Evolutionary conservation across 228 moss, liverwort and hornwort genomes (phyloP).

Genomic region (Sphagnum magellanicum): DNA sequence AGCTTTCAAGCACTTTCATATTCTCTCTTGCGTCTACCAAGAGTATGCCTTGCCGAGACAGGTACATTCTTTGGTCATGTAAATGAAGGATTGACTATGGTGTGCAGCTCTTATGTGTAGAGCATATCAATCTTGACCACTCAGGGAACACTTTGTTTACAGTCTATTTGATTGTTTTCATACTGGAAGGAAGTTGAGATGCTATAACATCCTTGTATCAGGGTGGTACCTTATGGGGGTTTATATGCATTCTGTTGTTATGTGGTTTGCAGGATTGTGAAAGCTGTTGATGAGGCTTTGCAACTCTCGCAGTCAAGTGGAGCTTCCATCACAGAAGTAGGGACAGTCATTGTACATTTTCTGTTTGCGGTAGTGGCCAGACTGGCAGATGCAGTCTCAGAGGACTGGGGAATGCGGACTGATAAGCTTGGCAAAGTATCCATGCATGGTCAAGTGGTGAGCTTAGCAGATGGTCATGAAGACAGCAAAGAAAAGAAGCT

Average conservation of each 20-base stretch:
- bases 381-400: constrained; percentile 76
- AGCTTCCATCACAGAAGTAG: constrained; percentile 72
- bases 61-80: constrained; percentile 22
- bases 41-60: constrained; percentile 60
- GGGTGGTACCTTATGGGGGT: no score
- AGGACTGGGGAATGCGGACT: constrained; percentile 66
- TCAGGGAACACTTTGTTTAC: neutral
- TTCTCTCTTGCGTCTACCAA: constrained; percentile 66
- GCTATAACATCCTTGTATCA: no score
- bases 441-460: constrained; percentile 58
- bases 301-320: constrained; percentile 73
- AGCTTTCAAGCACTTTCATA: constrained; percentile 53
- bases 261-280: constrained; percentile 48
- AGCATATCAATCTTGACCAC: neutral
- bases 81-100: no score
- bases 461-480: constrained; percentile 44
- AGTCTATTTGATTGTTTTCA: neutral
- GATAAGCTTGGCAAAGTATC: constrained; percentile 48
- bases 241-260: no score
- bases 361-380: constrained; percentile 67
- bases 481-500: constrained; percentile 60
- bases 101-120: neutral
- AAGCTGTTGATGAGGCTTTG: constrained; percentile 73
- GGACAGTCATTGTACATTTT: constrained; percentile 79
- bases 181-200: neutral